Evolutionary conservation across 78 protist species (phyloP), one percentile per base, ranked within the genome.

Genomic region (Acrasis kona): DNA sequence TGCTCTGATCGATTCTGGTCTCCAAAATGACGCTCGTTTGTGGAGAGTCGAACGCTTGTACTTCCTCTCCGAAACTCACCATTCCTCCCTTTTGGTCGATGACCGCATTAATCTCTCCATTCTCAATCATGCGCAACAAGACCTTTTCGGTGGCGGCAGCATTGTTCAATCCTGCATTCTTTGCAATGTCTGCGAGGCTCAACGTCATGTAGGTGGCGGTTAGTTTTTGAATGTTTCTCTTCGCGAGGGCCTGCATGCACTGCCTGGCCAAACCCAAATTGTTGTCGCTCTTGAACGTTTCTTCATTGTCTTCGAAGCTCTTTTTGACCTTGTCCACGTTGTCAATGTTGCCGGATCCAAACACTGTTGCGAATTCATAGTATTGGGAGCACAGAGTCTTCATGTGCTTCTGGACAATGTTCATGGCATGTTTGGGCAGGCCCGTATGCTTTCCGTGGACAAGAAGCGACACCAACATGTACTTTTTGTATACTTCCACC

Each of bases 401-500:
- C 69, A 80, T 67, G 12, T 61, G 39, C 65, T 82, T 80, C 57
- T 76, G 82, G 19, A 88, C 81, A 27, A 65, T 73, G 30, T 39
- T 3, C 64, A 89, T 74, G 41, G 84, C 76, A 41, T 77, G 61
- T 38, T 39, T 75, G 38, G 88, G 86, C 27, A 79, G 70, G 12
- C 74, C 70, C 30, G 69, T 38, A 35, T 37, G 30, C 73, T 80
- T 71, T 28, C 92, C 92, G 42, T 35, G 35, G 8, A 36, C 69
- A 65, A 86, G 70, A 29, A 89, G 73, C 29, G 68, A 38, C 8
- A 68, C 30, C 28, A 89, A 70, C 12, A 50, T 12, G 41, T 70
- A 88, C 64, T 89, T 89, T 81, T 89, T 89, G 75, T 85, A 87
- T 32, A 87, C 86, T 72, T 89, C 93, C 34, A 87, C 76, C 31